These are phyloP conservation scores for Lipomyces lipofer DNA, from an alignment of 805 yeast genomes.

Conservation along the genomic window DNA sequence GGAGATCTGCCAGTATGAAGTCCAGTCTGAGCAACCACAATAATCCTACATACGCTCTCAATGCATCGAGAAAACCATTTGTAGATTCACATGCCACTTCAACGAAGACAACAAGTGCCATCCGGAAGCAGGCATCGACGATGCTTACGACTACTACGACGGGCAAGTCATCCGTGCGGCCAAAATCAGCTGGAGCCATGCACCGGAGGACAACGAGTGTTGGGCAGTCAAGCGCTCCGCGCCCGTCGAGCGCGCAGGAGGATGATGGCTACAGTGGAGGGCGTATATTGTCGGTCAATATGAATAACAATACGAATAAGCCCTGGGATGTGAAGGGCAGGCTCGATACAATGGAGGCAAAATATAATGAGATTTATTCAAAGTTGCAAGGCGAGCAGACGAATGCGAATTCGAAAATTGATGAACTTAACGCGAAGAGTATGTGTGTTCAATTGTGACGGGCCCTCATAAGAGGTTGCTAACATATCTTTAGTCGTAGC, in stretches of 20 bases:
- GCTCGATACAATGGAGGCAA: conserved; percentile 22
- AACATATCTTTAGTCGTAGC: conserved; percentile 14
- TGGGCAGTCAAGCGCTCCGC: not conserved
- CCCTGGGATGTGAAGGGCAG: conserved; percentile 27
- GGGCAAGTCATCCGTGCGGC: conserved; percentile 11
- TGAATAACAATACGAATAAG: conserved; percentile 1
- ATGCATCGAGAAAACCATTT: conserved; percentile 1
- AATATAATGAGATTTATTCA: conserved; percentile 9
- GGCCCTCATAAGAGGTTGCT: not conserved
- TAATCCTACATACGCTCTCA: conserved; percentile 1
- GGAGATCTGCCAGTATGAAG: not conserved
- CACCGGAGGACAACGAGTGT: not conserved
- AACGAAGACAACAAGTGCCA: conserved; percentile 3
- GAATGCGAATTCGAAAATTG: not conserved
- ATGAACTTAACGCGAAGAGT: conserved; percentile 20
- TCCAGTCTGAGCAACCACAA: not conserved
- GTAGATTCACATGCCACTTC: not conserved
- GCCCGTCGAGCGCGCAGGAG: conserved; percentile 18
- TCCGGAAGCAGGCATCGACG: not conserved
- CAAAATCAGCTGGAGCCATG: conserved; percentile 22
- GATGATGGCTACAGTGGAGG: not conserved
- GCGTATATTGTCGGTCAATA: conserved; percentile 17
- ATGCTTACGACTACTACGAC: conserved; percentile 7
- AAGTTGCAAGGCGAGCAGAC: not conserved
- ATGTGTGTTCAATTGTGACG: not conserved